These are phyloP conservation scores for Colletotrichum scovillei DNA, from an alignment of 2,329 filamentous ascomycete genomes.

Conservation along the genomic window DNA sequence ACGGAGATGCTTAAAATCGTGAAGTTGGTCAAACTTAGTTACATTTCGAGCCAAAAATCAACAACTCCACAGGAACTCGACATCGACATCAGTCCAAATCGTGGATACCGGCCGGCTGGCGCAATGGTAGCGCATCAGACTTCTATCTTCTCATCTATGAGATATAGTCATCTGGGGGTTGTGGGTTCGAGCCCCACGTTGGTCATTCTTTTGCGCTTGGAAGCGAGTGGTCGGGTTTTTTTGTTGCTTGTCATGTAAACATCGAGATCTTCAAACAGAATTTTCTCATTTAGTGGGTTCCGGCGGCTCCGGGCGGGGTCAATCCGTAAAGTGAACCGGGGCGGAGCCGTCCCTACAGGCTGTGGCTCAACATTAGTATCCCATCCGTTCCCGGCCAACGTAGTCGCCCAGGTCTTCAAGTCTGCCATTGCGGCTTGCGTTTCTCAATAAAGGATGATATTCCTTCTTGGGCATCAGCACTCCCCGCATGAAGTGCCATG, in stretches of 20 bases:
- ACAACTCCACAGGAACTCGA: not conserved
- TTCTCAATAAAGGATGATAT: slow-evolving; percentile 42
- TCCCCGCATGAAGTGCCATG: slow-evolving; percentile 44
- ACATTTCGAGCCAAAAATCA: fast-evolving
- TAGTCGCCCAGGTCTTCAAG: not conserved
- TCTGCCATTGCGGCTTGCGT: slow-evolving; percentile 41
- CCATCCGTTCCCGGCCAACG: not conserved
- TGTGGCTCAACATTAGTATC: not conserved
- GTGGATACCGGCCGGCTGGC: slow-evolving; percentile 24
- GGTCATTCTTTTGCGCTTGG: not conserved
- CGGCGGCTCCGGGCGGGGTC: too few relatives aligned
- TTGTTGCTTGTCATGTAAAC: not conserved
- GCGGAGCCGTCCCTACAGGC: not conserved
- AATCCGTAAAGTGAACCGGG: too few relatives aligned
- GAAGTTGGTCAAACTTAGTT: not conserved
- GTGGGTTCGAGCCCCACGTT: slow-evolving; percentile 35
- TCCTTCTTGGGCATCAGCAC: slow-evolving; percentile 44
- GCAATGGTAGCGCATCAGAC: slow-evolving; percentile 37
- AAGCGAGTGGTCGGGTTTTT: not conserved
- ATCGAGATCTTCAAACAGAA: not conserved
- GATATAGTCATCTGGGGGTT: slow-evolving; percentile 21
- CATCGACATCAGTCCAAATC: not conserved
- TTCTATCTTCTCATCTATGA: slow-evolving; percentile 11
- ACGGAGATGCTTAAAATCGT: not conserved
- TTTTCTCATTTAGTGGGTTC: not conserved